Conservation (phyloP, 176 grass and related monocot genomes). For the Paspalum vaginatum region DNA sequence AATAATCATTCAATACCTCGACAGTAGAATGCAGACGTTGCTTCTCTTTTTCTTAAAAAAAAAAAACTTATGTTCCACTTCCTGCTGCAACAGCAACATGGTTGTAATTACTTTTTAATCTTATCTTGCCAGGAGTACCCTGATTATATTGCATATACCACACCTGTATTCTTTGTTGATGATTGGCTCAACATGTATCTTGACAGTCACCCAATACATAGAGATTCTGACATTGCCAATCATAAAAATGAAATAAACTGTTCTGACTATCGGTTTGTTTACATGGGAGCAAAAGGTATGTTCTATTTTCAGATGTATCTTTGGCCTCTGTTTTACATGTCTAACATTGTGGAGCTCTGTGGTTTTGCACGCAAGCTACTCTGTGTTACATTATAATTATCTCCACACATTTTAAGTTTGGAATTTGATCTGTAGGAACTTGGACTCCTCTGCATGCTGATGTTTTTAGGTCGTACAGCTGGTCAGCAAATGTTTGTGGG, state of each 20-base stretch:
- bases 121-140: slow-evolving; percentile 79
- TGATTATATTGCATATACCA: slow-evolving; percentile 82
- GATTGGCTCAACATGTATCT: slow-evolving; percentile 98
- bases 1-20: slow-evolving; percentile 18
- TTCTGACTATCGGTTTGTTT: slow-evolving; percentile 98
- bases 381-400: slow-evolving; percentile 28
- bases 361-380: slow-evolving; percentile 3
- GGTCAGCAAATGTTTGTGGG: slow-evolving; percentile 96
- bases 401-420: slow-evolving; percentile 7
- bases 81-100: slow-evolving; percentile 22
- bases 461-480: slow-evolving; percentile 96
- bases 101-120: slow-evolving; percentile 36
- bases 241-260: slow-evolving; percentile 94
- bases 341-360: slow-evolving; percentile 18
- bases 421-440: slow-evolving; percentile 62
- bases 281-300: slow-evolving; percentile 91
- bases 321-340: slow-evolving; percentile 14
- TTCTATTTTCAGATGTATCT: not conserved
- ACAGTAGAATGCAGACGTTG: slow-evolving; percentile 8
- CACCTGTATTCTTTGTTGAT: slow-evolving; percentile 76
- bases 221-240: slow-evolving; percentile 77
- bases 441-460: slow-evolving; percentile 98
- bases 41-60: slow-evolving; percentile 5
- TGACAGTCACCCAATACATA: slow-evolving; percentile 86
- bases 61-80: slow-evolving; percentile 14